phyloP scores from a whole-genome alignment of 2,329 filamentous ascomycete genomes.

The Colletotrichum australisinense region DNA sequence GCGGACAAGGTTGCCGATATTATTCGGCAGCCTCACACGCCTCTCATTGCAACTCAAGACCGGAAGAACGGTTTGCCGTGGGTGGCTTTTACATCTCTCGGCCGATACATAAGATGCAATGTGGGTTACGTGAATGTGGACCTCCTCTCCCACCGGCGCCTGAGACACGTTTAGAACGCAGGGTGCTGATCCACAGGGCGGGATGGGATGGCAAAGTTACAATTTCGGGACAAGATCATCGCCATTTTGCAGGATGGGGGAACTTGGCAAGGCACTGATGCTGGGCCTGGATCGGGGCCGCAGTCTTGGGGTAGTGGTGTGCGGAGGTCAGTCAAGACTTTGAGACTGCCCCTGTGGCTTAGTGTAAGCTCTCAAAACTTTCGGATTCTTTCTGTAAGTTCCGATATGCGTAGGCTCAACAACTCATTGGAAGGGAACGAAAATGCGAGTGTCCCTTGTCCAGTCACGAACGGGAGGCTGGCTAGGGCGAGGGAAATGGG shows the following conservation, averaged over 20 bases:
- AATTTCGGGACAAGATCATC: neutral
- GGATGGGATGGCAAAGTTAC: neutral
- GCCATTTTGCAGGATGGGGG: neutral
- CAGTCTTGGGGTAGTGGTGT: neutral
- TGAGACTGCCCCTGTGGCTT: neutral
- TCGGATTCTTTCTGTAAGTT: neutral
- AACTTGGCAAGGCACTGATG: too few species aligned
- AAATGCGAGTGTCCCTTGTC: neutral
- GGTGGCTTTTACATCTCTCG: neutral
- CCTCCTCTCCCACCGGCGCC: neutral
- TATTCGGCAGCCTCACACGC: neutral
- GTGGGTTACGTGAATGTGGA: conserved; percentile 2
- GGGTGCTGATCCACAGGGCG: neutral
- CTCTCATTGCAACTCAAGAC: neutral
- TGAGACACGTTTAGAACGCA: neutral
- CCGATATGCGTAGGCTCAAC: neutral
- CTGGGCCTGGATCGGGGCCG: too few species aligned
- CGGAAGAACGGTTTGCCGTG: neutral
- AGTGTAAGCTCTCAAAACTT: neutral
- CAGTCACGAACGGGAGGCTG: neutral
- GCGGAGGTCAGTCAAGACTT: neutral
- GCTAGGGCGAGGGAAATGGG: neutral
- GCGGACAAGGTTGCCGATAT: neutral
- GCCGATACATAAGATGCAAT: neutral
- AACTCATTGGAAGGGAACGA: neutral